Evolutionary conservation across 768 basidiomycete species (phyloP).

Genomic region (Suillus subluteus): DNA sequence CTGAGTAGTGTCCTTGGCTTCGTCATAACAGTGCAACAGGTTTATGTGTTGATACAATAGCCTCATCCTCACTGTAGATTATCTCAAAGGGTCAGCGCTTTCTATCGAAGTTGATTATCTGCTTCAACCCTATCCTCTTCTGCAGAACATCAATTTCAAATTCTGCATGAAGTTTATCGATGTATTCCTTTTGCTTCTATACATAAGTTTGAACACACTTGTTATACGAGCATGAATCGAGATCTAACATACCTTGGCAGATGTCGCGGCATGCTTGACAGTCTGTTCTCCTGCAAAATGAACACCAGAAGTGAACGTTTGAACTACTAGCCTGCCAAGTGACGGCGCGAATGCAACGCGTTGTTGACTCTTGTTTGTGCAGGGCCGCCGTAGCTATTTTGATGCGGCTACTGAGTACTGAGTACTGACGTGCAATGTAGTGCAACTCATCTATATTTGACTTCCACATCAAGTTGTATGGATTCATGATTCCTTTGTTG

Average conservation of each 20-base stretch:
- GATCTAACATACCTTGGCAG: conserved; percentile 26
- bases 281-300: neutral
- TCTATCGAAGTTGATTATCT: conserved; percentile 5
- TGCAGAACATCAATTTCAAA: conserved; percentile 47
- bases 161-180: conserved; percentile 51
- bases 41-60: conserved; percentile 71
- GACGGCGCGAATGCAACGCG: no score
- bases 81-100: conserved; percentile 1
- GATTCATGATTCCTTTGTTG: no score
- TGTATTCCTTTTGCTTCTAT: conserved; percentile 56
- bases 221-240: neutral
- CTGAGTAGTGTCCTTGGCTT: conserved; percentile 84
- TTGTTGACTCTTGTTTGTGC: no score
- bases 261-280: conserved; percentile 32
- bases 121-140: conserved; percentile 46
- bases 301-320: neutral
- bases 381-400: no score
- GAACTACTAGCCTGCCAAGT: no score
- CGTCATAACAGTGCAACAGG: conserved; percentile 76
- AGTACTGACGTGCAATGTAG: no score
- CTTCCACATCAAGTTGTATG: no score
- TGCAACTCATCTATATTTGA: no score
- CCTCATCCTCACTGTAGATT: conserved; percentile 40
- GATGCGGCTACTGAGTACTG: no score
- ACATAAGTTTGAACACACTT: neutral